Base-by-base conservation (phyloP, 805 yeast genomes). In the Zygoascus flipseniorum region DNA sequence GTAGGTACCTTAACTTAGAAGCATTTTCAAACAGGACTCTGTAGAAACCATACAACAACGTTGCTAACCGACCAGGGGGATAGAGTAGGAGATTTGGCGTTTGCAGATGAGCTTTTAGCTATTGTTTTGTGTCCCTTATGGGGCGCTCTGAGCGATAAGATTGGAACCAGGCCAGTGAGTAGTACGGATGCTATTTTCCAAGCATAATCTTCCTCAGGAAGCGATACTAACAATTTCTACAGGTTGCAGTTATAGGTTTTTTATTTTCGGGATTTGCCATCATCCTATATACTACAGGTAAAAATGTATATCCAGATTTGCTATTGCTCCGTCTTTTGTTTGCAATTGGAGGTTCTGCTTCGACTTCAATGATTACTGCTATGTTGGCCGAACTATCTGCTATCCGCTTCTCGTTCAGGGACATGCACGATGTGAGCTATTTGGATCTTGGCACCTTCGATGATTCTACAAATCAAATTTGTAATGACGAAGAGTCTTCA, bases 91-190 rank as follows among this genome's bases (percentile, higher is more conserved):
- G 67, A 74, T 1, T 61, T 79, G 31, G 79, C 80, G 1, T 76
- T 81, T 43, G 76, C 74, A 16, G 89, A 84, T 63, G 89, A 85
- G 62, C 54, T 83, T 9, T 67, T 79, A 0, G 72, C 80, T 5
- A 76, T 84, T 50, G 47, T 73, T 0, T 59, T 75, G 16, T 76
- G 85, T 11, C 89, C 90, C 0, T 65, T 83, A 20, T 68, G 83
- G 57, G 92, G 90, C 2, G 77, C 84, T 0, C 60, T 81, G 28
- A 75, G 80, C 58, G 90, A 85, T 61, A 75, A 76, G 58, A 66
- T 82, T 49, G 89, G 89, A 4, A 72, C 88, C 1, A 74, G 82
- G 53, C 67, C 78, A 23, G 54, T 55, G 19, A 31, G 51, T 37
- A 5, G 28, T 23, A 23, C 28, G 28, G 28, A 6, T 23, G 28